A percentile compares a stretch with the other conserved stretches of the same genome.
phyloP scores from a whole-genome alignment of 1,139 yeast species.

The Candida tropicalis region DNA sequence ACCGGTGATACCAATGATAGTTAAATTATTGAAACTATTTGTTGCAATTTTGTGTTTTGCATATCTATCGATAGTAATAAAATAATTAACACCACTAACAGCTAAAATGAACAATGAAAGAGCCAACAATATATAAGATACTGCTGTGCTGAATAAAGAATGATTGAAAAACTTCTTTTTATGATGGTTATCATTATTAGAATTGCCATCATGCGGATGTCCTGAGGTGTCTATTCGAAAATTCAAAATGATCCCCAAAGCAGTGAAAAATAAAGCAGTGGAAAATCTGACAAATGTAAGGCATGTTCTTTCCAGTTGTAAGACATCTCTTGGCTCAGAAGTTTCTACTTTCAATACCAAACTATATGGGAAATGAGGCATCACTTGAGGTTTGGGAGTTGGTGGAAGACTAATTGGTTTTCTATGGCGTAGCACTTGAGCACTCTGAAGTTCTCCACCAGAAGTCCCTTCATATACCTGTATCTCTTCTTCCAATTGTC shows the following conservation, averaged over 20 bases:
- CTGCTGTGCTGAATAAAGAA: constrained; percentile 31
- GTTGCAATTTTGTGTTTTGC: constrained; percentile 46
- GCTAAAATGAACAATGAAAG: constrained; percentile 44
- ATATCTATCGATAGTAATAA: constrained; percentile 48
- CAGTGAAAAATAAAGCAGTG: constrained; percentile 50
- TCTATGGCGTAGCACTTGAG: constrained; percentile 1
- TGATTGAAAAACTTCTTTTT: constrained; percentile 13
- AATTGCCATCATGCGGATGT: not conserved
- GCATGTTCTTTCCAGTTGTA: constrained; percentile 63
- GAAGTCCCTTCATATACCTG: constrained; percentile 8
- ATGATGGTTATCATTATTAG: constrained; percentile 10
- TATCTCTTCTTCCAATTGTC: constrained; percentile 7
- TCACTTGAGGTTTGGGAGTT: not conserved
- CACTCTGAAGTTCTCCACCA: not conserved
- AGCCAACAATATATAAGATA: constrained; percentile 41
- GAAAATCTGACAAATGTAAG: constrained; percentile 56
- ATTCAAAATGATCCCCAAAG: constrained; percentile 55
- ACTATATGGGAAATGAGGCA: constrained; percentile 20
- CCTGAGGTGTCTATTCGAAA: constrained; percentile 45
- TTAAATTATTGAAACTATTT: constrained; percentile 37
- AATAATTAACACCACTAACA: constrained; percentile 48
- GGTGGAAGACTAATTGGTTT: not conserved
- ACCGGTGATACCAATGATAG: constrained; percentile 39
- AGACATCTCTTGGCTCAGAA: constrained; percentile 63
- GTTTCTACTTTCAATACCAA: constrained; percentile 45